These are phyloP conservation scores for Pseudocercospora fijiensis DNA, from an alignment of 2,329 filamentous ascomycete species.

Conservation along the genomic window DNA sequence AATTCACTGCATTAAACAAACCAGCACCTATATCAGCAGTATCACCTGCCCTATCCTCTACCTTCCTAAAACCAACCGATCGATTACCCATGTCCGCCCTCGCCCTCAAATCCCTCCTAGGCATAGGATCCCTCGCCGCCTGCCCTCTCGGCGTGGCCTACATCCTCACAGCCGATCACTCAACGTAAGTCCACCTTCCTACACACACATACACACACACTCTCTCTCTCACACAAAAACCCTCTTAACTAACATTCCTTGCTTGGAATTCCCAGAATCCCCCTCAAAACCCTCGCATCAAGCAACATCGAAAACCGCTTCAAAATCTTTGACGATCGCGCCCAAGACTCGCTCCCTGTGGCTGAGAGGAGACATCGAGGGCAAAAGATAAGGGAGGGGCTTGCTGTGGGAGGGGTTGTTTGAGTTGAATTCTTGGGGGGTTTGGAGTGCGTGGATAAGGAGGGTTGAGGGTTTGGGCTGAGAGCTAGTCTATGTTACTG, in stretches of 20 bases:
- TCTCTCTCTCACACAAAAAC: too few relatives aligned
- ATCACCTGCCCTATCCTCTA: background rate
- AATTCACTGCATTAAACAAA: background rate
- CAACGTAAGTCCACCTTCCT: conserved; percentile 2
- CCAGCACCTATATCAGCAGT: background rate
- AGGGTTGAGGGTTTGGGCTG: too few relatives aligned
- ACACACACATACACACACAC: too few relatives aligned
- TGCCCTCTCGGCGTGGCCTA: conserved; percentile 16
- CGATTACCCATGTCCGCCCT: conserved; percentile 10
- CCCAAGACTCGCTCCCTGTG: conserved; percentile 12
- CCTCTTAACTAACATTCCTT: background rate
- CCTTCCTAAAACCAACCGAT: background rate
- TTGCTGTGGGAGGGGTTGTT: conserved; percentile 2
- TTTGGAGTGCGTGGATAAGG: background rate
- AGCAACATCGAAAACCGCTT: conserved; percentile 13
- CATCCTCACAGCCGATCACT: conserved; percentile 17
- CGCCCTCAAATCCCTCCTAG: conserved; percentile 12
- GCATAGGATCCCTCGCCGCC: conserved; percentile 12
- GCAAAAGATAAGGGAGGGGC: conserved; percentile 13
- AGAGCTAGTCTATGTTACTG: background rate
- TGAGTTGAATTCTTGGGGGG: background rate
- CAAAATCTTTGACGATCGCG: conserved; percentile 18
- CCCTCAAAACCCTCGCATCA: conserved; percentile 11
- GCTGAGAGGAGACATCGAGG: conserved; percentile 13
- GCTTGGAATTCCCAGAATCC: background rate